Base-by-base conservation (phyloP, 495 filamentous ascomycete genomes). In the Neurospora africana region DNA sequence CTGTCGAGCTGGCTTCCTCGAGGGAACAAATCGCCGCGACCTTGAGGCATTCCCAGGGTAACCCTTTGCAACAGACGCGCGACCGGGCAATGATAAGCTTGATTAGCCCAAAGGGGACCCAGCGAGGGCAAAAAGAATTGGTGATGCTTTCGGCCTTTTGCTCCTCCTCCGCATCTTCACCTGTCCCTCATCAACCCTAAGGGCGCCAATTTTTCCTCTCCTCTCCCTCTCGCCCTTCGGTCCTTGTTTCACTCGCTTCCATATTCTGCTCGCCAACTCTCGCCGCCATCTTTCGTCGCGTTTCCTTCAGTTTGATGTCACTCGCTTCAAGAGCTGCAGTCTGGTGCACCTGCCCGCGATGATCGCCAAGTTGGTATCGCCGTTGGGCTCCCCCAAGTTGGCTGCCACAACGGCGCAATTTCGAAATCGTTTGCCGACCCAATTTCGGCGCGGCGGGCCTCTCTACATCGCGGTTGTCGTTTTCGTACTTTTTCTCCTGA, bases 401-500 rank as follows among this genome's bases (percentile, higher is more conserved):
- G 78, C 78, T 23, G 74, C 80, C 67, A 80, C 79, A 10, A 76
- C 71, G 19, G 79, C 80, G 35, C 79, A 80, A 73, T 76, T 82
- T 43, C 75, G 82, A 40, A 82, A 82, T 73, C 78, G 78, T 9
- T 70, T 81, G 35, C 80, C 80, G 10, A 77, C 76, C 9, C 81
- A 83, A 47, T 76, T 83, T 37, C 78, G 81, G 30, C 78, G 81
- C 58, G 72, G 71, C 37, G 76, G 80, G 6, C 75, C 78, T 30
- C 71, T 83, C 69, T 83, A 83, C 68, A 68, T 79, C 40, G 78
- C 69, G 44, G 77, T 72, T 72, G 71, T 82, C 53, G 72, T 81
- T 73, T 72, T 84, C 1, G 67, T 84, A 23, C 73, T 87, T 38
- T 73, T 86, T 68, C 40, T 84, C 72, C 76, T 85, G 39, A 85